A percentile compares a stretch with the other conserved stretches of the same genome.
Evolutionary conservation across 768 basidiomycete genomes (phyloP).

Genomic region (Collybia mongolica): DNA sequence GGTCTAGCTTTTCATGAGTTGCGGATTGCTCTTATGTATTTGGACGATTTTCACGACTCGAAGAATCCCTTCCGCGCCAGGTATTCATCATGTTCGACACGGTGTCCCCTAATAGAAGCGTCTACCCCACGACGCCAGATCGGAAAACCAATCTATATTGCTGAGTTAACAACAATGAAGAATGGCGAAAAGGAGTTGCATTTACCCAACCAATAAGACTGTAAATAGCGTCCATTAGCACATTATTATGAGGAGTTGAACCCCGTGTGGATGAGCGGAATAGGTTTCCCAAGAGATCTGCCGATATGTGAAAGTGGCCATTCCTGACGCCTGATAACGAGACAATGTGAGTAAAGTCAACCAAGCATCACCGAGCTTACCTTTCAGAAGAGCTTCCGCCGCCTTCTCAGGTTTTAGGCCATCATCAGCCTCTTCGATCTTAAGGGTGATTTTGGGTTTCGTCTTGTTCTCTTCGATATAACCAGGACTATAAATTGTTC

Average conservation of each 20-base stretch:
- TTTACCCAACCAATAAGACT: constrained; percentile 47
- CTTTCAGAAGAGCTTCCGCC: constrained; percentile 56
- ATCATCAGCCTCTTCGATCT: constrained; percentile 75
- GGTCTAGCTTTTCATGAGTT: no score
- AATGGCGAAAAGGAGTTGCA: constrained; percentile 8
- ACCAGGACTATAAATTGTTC: constrained; percentile 78
- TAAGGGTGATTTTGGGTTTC: constrained; percentile 74
- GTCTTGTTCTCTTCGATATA: constrained; percentile 72
- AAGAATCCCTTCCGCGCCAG: constrained; percentile 45
- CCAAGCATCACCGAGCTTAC: constrained; percentile 26
- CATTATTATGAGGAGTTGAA: constrained; percentile 58
- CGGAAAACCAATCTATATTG: constrained; percentile 45
- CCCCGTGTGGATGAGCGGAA: constrained; percentile 73
- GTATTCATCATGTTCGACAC: constrained; percentile 45
- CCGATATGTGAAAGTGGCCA: constrained; percentile 77
- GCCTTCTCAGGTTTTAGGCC: constrained; percentile 64
- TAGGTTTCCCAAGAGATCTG: constrained; percentile 65
- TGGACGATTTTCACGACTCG: constrained; percentile 9
- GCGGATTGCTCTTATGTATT: no score
- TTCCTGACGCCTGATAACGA: constrained; percentile 56
- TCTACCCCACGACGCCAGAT: constrained; percentile 55
- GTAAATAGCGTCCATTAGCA: constrained; percentile 51
- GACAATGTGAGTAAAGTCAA: neutral
- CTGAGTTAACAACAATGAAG: neutral
- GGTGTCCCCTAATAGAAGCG: constrained; percentile 42